phyloP scores from a whole-genome alignment of 2,329 filamentous ascomycete genomes.

The Claviceps spartinae region DNA sequence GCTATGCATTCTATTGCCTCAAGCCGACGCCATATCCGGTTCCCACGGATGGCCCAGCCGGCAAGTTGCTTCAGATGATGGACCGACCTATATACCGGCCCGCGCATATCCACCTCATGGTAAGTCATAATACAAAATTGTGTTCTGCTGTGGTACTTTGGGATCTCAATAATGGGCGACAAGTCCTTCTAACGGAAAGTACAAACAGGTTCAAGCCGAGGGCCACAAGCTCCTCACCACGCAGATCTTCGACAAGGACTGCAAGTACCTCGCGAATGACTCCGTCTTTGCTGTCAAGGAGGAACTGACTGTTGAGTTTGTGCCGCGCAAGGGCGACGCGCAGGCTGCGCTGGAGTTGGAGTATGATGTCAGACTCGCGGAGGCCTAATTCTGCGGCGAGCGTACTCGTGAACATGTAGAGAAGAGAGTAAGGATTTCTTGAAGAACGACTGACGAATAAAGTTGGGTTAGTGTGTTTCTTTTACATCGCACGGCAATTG shows the following conservation, averaged over 20 bases:
- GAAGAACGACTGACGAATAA: neutral
- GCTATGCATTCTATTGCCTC: slow-evolving; percentile 48
- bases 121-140: slow-evolving; percentile 10
- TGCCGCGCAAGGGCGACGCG: slow-evolving; percentile 19
- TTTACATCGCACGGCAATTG: too few relatives aligned
- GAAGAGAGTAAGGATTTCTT: neutral
- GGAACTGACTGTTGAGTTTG: slow-evolving; percentile 31
- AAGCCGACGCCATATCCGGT: slow-evolving; percentile 44
- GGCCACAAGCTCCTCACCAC: slow-evolving; percentile 54
- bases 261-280: slow-evolving; percentile 43
- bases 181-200: neutral
- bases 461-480: too few relatives aligned
- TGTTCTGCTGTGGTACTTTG: too few relatives aligned
- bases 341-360: slow-evolving; percentile 45
- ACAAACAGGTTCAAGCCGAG: slow-evolving; percentile 28
- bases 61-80: slow-evolving; percentile 35
- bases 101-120: slow-evolving; percentile 47
- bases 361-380: slow-evolving; percentile 43
- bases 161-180: too few relatives aligned
- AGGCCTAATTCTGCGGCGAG: neutral
- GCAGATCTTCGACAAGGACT: slow-evolving; percentile 60
- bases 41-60: slow-evolving; percentile 38
- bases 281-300: slow-evolving; percentile 42
- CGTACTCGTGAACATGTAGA: neutral
- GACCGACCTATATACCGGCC: slow-evolving; percentile 44